Evolutionary conservation across 441 rosid genomes (phyloP), one percentile per base, ranked within the genome.

Genomic region (Pelargonium hybrid): DNA sequence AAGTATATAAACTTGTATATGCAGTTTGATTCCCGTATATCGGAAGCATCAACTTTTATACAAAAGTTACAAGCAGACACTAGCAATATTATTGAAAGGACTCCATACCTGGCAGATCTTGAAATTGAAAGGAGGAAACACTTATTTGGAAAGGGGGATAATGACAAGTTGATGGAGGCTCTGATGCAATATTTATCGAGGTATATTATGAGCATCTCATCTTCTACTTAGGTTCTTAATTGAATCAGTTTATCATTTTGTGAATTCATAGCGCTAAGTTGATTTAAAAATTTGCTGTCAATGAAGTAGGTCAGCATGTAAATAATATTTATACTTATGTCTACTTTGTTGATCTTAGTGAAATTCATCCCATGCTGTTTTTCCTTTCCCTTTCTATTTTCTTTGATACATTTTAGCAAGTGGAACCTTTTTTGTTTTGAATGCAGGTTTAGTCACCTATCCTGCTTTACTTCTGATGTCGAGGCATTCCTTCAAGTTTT

Each of bases 381-480:
- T 7, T 20, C 3, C 3, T 20, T 59, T 64, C 26, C 26, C 26
- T 23, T 23, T 23, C 2, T 23, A 23, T 23, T 31, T 65, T 65
- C 67, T 65, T 65, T 17, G 18, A n/a, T 65, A 15, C 67, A 15
- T 37, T n/a, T 15, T 7, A 34, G 23, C 4, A 10, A 65, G 48
- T 65, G 56, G 76, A 73, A 76, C 68, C 66, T 66, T 62, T 75
- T 43, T 15, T 63, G 57, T 76, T 72, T 72, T 79, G 59, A 78
- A 73, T 67, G 62, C 92, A 95, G 98, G 87, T 90, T 91, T 87
- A 97, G 98, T 83, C 98, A 91, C 83, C 79, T 91, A 74, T 92
- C 96, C 50, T 92, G 96, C 83, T 92, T 82, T 84, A 77, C 91
- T 74, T 87, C 97, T 59, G 99, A 91, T 76, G 78, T 91, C 63